Evolutionary conservation across 2,329 filamentous ascomycete genomes (phyloP).

Genomic region (Fusarium algeriense): DNA sequence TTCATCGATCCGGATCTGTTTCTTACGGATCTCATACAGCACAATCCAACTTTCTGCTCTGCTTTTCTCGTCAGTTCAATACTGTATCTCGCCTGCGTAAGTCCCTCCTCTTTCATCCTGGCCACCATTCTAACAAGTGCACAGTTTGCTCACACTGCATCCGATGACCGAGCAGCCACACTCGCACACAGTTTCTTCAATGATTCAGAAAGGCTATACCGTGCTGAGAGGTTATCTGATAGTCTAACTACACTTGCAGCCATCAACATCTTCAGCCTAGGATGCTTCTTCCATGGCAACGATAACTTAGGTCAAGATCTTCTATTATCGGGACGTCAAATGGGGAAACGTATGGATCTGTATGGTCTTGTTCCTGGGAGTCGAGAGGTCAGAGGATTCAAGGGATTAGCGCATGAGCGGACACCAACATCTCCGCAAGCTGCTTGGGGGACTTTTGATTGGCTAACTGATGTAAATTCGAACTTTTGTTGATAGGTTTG

Average conservation of each 20-base stretch:
- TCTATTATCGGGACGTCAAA: background rate
- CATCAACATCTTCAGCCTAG: background rate
- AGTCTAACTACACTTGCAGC: background rate
- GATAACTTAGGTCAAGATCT: background rate
- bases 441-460: background rate
- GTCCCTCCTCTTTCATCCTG: fast-evolving
- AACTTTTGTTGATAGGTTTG: background rate
- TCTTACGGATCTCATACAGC: background rate
- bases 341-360: background rate
- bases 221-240: background rate
- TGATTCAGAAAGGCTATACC: background rate
- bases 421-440: background rate
- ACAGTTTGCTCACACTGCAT: background rate
- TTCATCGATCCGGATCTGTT: background rate
- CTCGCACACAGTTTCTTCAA: background rate
- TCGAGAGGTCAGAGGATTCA: background rate
- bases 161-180: background rate
- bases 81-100: background rate
- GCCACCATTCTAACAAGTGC: fast-evolving
- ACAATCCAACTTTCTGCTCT: background rate
- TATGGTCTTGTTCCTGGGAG: background rate
- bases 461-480: background rate
- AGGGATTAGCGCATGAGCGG: fast-evolving
- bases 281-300: background rate
- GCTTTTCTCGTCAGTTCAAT: background rate